A percentile compares a stretch with the other conserved stretches of the same genome.
These are phyloP conservation scores for Aspergillus cristatus DNA, from an alignment of 495 filamentous ascomycete genomes.

Conservation along the genomic window DNA sequence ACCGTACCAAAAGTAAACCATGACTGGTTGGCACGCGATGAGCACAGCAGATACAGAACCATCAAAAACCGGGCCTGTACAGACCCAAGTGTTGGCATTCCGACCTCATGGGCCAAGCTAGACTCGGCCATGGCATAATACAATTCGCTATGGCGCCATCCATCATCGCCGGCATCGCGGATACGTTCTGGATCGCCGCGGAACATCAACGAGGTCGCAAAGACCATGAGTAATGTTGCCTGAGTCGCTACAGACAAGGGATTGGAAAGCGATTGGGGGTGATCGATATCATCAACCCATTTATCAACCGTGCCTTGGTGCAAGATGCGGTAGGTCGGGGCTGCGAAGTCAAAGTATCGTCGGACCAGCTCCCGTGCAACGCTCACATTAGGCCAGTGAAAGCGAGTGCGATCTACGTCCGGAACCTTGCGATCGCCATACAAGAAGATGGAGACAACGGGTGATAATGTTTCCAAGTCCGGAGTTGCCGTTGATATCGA, in stretches of 20 bases:
- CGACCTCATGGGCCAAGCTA: conserved; percentile 11
- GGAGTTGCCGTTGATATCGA: neutral
- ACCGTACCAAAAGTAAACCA: conserved; percentile 23
- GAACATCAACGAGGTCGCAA: conserved; percentile 15
- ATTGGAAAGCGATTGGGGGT: neutral
- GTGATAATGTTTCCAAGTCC: neutral
- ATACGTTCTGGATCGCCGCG: conserved; percentile 5
- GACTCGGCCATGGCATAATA: conserved; percentile 17
- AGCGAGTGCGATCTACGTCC: conserved; percentile 5
- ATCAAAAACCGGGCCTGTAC: conserved; percentile 19
- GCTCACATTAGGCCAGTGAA: conserved; percentile 14
- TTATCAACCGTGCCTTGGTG: conserved; percentile 17
- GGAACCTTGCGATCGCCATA: conserved; percentile 16
- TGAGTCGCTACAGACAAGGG: neutral
- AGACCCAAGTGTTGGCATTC: conserved; percentile 12
- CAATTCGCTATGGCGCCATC: conserved; percentile 14
- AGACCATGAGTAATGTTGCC: conserved; percentile 15
- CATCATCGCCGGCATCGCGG: conserved; percentile 7
- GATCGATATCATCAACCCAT: conserved; percentile 9
- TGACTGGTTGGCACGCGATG: conserved; percentile 19
- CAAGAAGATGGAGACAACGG: conserved; percentile 14
- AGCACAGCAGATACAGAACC: conserved; percentile 19
- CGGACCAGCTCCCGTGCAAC: conserved; percentile 10
- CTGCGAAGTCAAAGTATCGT: conserved; percentile 26
- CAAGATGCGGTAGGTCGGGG: conserved; percentile 20